phyloP scores from a whole-genome alignment of 305 asterid species.

The Caryopteris hybrid region DNA sequence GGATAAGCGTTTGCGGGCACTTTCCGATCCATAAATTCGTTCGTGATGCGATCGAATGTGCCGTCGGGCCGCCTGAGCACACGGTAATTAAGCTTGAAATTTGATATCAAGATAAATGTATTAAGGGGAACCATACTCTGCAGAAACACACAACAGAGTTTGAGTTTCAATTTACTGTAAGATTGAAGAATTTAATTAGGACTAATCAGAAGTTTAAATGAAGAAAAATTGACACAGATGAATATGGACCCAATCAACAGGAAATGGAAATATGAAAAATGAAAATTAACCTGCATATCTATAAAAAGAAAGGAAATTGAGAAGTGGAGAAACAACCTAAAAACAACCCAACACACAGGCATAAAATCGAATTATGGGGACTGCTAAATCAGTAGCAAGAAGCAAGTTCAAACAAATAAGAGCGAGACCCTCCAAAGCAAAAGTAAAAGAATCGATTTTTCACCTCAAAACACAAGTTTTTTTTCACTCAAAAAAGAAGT shows the following conservation, averaged over 20 bases:
- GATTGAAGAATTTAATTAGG: neutral
- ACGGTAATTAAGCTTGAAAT: conserved; percentile 84
- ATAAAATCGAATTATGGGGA: conserved; percentile 22
- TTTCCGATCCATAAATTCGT: conserved; percentile 79
- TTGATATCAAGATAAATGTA: conserved; percentile 86
- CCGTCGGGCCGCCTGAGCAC: conserved; percentile 93
- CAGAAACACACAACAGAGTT: neutral
- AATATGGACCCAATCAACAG: neutral
- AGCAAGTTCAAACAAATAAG: conserved; percentile 21
- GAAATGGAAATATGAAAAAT: neutral
- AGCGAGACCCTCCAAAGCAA: conserved; percentile 23
- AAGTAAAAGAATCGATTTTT: conserved; percentile 27
- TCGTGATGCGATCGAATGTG: conserved; percentile 73
- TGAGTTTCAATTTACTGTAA: neutral
- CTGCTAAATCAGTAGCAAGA: conserved; percentile 27
- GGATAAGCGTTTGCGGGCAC: conserved; percentile 68
- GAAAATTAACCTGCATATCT: no score
- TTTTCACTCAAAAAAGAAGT: no score
- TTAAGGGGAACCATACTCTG: conserved; percentile 86
- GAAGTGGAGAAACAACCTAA: conserved; percentile 25
- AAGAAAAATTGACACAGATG: neutral
- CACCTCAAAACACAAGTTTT: conserved; percentile 5
- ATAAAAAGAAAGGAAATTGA: conserved; percentile 29
- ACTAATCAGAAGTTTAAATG: neutral
- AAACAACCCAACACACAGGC: conserved; percentile 28